Base-by-base conservation (phyloP, 495 filamentous ascomycete genomes). In the Parathielavia appendiculata region DNA sequence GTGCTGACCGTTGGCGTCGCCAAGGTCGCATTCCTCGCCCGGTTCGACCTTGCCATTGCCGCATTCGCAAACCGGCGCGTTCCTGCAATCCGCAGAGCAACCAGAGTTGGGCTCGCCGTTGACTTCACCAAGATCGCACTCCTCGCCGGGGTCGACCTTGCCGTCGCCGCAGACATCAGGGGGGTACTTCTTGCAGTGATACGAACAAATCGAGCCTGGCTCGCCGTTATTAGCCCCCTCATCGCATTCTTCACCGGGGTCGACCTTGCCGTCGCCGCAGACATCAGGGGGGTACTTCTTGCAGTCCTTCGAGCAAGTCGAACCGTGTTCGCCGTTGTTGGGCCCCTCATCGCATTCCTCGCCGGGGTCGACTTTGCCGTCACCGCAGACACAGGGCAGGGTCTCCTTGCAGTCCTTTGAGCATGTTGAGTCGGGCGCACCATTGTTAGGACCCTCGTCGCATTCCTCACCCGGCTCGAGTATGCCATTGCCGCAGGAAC, bases 161-260 rank as follows among this genome's bases (percentile, higher is more conserved):
- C 44, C 58, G 20, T 60, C 30, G 52, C 58, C 52, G 22, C 51
- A 51, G 34, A 39, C 30, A 30, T 30, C 3, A 6, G 26, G 26
- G 0, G 49, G 26, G 12, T 3, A 23, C 32, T 19, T 23, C 39
- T 52, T 60, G 48, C 56, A 58, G 8, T 38, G 10, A 9, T 13
- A 22, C 10, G 35, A 10, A 23, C 58, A 60, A 14, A 20, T 45
- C 16, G 49, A 54, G 45, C 32, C 34, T 2, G 50, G 35, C 16
- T 40, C n/a, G 20, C 51, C 58, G 34, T 60, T 55, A 4, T 48
- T 14, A 0, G 38, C 8, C 12, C 61, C 61, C 4, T 44, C 40
- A 20, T 63, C 61, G 43, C 61, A 63, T 10, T 56, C 57, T 14
- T 64, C 62, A 9, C 51, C 56, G 5, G 36, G n/a, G 11, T 63